A percentile compares a stretch with the other conserved stretches of the same genome.
These are phyloP conservation scores for Echria macrotheca DNA, from an alignment of 495 filamentous ascomycete species.

Conservation along the genomic window DNA sequence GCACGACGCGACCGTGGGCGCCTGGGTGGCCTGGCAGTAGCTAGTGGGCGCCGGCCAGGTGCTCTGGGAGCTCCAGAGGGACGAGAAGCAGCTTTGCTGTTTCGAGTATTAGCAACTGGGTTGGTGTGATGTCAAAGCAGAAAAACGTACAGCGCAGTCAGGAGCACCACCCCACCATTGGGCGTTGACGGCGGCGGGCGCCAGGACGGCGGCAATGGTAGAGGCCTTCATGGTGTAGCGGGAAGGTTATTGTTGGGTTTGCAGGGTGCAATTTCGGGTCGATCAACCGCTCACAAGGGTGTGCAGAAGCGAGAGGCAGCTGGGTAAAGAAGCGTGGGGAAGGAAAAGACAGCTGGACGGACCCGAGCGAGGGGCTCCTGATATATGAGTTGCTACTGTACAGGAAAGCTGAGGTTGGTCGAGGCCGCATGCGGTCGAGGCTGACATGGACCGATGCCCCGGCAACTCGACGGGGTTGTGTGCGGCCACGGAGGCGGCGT, in stretches of 20 bases:
- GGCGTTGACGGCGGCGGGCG: conserved; percentile 14
- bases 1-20: conserved; percentile 30
- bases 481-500: too few species aligned
- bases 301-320: conserved; percentile 3
- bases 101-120: neutral
- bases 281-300: neutral
- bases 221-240: conserved; percentile 16
- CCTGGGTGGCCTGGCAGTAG: conserved; percentile 37
- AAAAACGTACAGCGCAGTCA: conserved; percentile 37
- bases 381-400: too few species aligned
- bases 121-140: neutral
- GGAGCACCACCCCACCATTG: conserved; percentile 40
- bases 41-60: conserved; percentile 41
- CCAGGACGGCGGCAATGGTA: conserved; percentile 12
- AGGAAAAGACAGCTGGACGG: neutral
- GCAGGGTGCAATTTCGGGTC: neutral
- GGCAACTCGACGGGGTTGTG: conserved; percentile 7
- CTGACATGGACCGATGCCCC: neutral
- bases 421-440: neutral
- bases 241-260: neutral
- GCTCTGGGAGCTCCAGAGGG: conserved; percentile 29
- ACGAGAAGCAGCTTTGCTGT: conserved; percentile 40
- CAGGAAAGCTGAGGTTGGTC: too few species aligned
- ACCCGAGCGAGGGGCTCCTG: conserved; percentile 8
- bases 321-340: neutral